A percentile compares a stretch with the other conserved stretches of the same genome.
Conservation (phyloP, 2,329 filamentous ascomycete genomes). For the Nothophaeocryptopus gaeumannii region DNA sequence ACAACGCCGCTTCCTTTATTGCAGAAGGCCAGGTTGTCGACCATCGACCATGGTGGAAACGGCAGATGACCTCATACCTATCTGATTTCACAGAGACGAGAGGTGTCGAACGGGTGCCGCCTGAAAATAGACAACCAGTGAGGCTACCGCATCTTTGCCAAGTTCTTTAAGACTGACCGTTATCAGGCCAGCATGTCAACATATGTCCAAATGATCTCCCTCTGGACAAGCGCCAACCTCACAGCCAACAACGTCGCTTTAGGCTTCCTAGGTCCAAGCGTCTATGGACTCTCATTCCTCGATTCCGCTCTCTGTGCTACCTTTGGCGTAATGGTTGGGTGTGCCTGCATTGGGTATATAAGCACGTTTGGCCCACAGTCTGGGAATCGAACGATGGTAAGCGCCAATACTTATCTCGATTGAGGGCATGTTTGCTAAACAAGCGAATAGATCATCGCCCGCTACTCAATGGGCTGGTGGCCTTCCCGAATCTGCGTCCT, state of each 20-base stretch:
- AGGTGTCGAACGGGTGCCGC: conserved; percentile 12
- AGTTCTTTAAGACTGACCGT: not conserved
- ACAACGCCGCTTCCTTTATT: not conserved
- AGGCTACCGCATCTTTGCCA: not conserved
- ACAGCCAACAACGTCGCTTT: conserved; percentile 41
- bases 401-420: not conserved
- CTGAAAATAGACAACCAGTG: conserved; percentile 10
- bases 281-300: conserved; percentile 42
- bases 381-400: conserved; percentile 50
- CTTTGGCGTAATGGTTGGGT: conserved; percentile 46
- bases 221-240: conserved; percentile 21
- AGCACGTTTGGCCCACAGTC: conserved; percentile 52
- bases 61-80: conserved; percentile 1
- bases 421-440: conserved; percentile 2
- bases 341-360: conserved; percentile 47
- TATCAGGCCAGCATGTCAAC: not conserved
- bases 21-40: conserved; percentile 1
- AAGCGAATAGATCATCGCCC: conserved; percentile 39
- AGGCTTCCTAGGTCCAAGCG: conserved; percentile 43
- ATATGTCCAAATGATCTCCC: conserved; percentile 20
- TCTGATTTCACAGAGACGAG: conserved; percentile 16
- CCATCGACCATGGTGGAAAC: not conserved
- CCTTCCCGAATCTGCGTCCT: conserved; percentile 54
- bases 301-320: conserved; percentile 49
- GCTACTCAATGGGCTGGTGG: conserved; percentile 57